Evolutionary conservation across 345 rosid genomes (phyloP).

Genomic region (Salix udensis): DNA sequence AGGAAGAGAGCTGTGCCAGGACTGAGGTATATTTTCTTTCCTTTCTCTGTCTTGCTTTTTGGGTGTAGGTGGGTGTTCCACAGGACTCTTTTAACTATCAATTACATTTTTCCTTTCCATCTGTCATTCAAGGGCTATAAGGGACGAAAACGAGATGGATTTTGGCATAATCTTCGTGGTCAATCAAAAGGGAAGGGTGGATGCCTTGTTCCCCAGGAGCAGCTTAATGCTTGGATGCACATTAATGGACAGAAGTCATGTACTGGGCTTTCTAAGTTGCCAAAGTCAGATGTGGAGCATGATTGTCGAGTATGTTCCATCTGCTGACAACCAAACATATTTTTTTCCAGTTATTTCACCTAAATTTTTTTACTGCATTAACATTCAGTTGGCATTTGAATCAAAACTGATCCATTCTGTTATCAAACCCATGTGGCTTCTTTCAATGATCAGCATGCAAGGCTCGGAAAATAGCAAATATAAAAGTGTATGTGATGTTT

Average conservation of each 20-base stretch:
- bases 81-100: background rate
- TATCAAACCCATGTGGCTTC: background rate
- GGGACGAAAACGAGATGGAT: constrained; percentile 49
- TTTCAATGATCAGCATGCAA: background rate
- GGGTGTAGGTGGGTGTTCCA: background rate
- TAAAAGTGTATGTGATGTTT: too few species aligned
- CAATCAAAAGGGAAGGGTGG: constrained; percentile 33
- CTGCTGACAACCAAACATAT: too few species aligned
- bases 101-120: background rate
- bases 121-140: constrained; percentile 38
- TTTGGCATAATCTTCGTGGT: constrained; percentile 28
- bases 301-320: constrained; percentile 41
- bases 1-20: constrained; percentile 43
- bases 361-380: too few species aligned
- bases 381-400: background rate
- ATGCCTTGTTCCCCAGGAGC: constrained; percentile 52
- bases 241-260: constrained; percentile 48
- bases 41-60: background rate
- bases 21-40: constrained; percentile 39
- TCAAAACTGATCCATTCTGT: background rate
- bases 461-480: too few species aligned
- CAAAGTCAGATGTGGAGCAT: constrained; percentile 30
- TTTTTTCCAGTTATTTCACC: too few species aligned
- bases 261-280: constrained; percentile 26
- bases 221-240: constrained; percentile 57